Evolutionary conservation across 208 protist genomes (phyloP), one percentile per base, ranked within the genome.

Genomic region (Crithidia expoeki): DNA sequence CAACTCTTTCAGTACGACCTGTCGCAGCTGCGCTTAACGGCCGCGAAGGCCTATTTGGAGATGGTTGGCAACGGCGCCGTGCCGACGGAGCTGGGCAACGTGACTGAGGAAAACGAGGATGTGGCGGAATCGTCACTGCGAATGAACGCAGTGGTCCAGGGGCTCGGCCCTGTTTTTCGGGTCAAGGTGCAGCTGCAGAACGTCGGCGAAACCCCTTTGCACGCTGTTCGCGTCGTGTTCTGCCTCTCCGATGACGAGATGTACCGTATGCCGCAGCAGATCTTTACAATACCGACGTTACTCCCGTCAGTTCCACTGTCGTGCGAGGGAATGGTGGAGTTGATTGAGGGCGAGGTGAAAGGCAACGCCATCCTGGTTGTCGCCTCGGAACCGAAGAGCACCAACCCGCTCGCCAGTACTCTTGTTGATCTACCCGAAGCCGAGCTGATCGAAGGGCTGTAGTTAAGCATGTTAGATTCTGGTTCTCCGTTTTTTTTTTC

Each of bases 1-100:
- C 74, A 84, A 25, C 81, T 86, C 51, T 98, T 98, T 71, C 95
- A 98, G 79, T 83, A 92, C 56, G 96, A 98, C 74, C 74, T 98
- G 10, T 96, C 85, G 72, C 83, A 87, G 68, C 67, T 98, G 36
- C 80, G 93, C 0, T 84, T 98, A 17, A 70, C 67, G 19, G 96
- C 96, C 12, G 89, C 94, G 2, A 88, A 92, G 34, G 84, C 91
- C 27, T 99, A 97, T 71, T 80, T 97, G 27, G 74, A 56, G 0
- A 72, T 67, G 44, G 49, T 59, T 10, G 47, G 53, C 47, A 62
- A 58, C 34, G 51, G 47, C 55, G 64, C 50, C 28, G 61, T 72
- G 17, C 72, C 72, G 12, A 60, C 56, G 16, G 69, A 72, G 61
- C 44, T 75, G 42, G 68, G 63, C 63, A 80, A 62, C 59, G 57